These are phyloP conservation scores for Boletus tylopilopsis DNA, from an alignment of 768 basidiomycete species.

Conservation along the genomic window DNA sequence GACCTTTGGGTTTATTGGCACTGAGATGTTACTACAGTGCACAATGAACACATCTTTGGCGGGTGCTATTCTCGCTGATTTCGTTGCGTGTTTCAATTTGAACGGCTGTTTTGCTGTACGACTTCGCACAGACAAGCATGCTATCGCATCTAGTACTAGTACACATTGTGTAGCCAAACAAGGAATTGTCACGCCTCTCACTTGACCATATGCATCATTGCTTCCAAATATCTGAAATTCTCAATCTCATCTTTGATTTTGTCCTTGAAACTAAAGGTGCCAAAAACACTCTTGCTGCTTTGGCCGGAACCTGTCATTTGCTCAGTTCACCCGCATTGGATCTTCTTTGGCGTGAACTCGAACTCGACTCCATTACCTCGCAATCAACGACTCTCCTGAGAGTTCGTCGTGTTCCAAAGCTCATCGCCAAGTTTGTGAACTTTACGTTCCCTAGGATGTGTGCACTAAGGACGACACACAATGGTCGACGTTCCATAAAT, in stretches of 20 bases:
- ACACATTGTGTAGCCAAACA: too few relatives aligned
- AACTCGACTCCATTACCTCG: conserved; percentile 8
- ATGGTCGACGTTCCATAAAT: conserved; percentile 19
- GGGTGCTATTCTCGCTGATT: too few relatives aligned
- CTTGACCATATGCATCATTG: conserved; percentile 49
- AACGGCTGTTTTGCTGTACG: too few relatives aligned
- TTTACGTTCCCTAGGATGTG: not conserved
- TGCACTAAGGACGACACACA: conserved; percentile 3
- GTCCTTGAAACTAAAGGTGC: not conserved
- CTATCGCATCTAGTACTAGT: too few relatives aligned
- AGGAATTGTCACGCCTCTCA: too few relatives aligned
- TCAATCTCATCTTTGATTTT: conserved; percentile 4
- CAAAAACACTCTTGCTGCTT: conserved; percentile 6
- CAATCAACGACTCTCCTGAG: conserved; percentile 4
- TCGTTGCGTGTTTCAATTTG: too few relatives aligned
- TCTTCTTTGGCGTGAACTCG: conserved; percentile 12
- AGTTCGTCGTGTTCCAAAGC: not conserved
- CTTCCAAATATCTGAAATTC: conserved; percentile 10
- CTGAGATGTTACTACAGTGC: too few relatives aligned
- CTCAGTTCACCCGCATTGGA: conserved; percentile 15
- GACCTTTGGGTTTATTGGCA: too few relatives aligned
- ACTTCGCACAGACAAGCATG: too few relatives aligned
- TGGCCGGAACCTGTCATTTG: conserved; percentile 11
- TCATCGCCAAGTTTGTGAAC: not conserved
- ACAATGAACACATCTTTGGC: too few relatives aligned